These are phyloP conservation scores for Dactylellina parvicollis DNA, from an alignment of 2,329 filamentous ascomycete genomes.

Conservation along the genomic window DNA sequence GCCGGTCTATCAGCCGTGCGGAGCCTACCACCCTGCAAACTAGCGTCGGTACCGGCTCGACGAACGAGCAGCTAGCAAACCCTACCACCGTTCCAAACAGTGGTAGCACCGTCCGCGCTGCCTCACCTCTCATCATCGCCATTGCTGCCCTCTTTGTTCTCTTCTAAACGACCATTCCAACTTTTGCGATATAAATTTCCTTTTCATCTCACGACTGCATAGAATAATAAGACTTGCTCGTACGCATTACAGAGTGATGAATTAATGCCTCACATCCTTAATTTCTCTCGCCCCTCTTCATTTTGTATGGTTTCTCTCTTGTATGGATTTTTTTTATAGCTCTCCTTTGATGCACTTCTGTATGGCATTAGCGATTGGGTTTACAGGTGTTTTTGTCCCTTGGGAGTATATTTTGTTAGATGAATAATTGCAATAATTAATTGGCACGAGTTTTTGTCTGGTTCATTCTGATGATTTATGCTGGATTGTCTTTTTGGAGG, in stretches of 20 bases:
- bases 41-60: background rate
- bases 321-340: background rate
- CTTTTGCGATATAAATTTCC: background rate
- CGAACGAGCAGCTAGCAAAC: background rate
- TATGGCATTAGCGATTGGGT: slow-evolving; percentile 42
- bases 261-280: no score
- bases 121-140: slow-evolving; percentile 28
- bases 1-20: background rate
- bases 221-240: slow-evolving; percentile 1
- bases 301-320: background rate
- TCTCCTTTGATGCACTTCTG: slow-evolving; percentile 1
- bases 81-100: slow-evolving; percentile 19
- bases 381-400: slow-evolving; percentile 16
- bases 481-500: slow-evolving; percentile 1
- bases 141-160: slow-evolving; percentile 25
- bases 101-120: slow-evolving; percentile 17
- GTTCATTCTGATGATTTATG: background rate
- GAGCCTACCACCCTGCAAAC: slow-evolving; percentile 13
- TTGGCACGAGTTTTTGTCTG: background rate
- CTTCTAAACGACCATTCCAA: slow-evolving; percentile 13
- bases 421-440: slow-evolving; percentile 16
- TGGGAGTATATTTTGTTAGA: slow-evolving; percentile 20
- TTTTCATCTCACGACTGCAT: slow-evolving; percentile 7
- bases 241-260: slow-evolving; percentile 5
- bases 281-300: slow-evolving; percentile 1